Base-by-base conservation (phyloP, 163 green algal genomes). In the Scenedesmus sp. region DNA sequence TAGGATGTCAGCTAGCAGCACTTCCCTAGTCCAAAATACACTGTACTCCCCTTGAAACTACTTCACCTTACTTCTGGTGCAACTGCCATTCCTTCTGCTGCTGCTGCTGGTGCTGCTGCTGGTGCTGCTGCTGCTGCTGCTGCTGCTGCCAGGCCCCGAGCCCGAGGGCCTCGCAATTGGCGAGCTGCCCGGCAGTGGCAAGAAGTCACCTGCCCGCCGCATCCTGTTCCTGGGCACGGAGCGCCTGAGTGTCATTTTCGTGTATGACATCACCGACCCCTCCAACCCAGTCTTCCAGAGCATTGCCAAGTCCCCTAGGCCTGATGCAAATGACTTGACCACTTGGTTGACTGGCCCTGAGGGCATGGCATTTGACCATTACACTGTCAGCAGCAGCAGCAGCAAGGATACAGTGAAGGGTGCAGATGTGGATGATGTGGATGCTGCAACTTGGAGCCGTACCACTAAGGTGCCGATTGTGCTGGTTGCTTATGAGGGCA, bases 131-230 rank as follows among this genome's bases (percentile, higher is more conserved):
- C 59, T 64, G 59, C 59, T 64, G 59, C 59, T 64, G 59, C 59
- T 10, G 8, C 9, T 64, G 7, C 9, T 6, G 16, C 3, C 76
- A 84, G 76, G 88, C 1, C 88, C 88, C 20, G 88, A 92, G 62
- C 88, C 88, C 2, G 88, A 92, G 62, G 88, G 88, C 8, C n/a
- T 92, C 23, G 79, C 88, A 18, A 12, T 92, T 3, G 88, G 88
- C 46, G 59, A 85, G n/a, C 52, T 59, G 7, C 34, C 64, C 9
- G 57, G 82, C 82, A 87, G 55, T 54, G 16, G 87, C 73, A 91
- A 74, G 86, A 67, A 46, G n/a, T 60, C 26, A 23, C 13, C 70
- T 16, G 23, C 83, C 56, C 83, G 83, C n/a, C 83, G 57, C 83
- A 52, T 56, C 79, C 81, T 92, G 13, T 92, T 88, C 88, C 77